phyloP scores from a whole-genome alignment of 371 early-diverging fungal genomes.

The Saksenaea vasiformis region DNA sequence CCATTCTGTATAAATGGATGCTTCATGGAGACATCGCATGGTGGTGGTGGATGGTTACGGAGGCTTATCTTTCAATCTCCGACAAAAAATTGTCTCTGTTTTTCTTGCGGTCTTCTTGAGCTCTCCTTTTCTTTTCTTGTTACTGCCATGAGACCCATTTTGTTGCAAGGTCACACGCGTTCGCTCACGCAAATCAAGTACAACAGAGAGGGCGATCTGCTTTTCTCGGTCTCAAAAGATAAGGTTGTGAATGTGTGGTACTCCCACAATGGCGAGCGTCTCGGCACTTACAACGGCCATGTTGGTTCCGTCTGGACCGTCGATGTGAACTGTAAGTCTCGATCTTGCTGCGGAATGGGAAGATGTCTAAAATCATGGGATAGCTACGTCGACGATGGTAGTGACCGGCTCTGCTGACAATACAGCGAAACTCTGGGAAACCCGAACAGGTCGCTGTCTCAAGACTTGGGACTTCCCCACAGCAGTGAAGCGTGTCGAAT shows the following conservation, averaged over 20 bases:
- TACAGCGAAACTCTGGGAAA: constrained; percentile 94
- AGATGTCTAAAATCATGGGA: background rate
- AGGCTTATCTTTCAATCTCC: constrained; percentile 2
- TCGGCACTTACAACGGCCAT: constrained; percentile 97
- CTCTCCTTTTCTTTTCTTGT: constrained; percentile 7
- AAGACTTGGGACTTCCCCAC: constrained; percentile 89
- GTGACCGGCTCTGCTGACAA: constrained; percentile 97
- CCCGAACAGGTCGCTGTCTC: constrained; percentile 89
- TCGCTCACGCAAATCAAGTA: constrained; percentile 98
- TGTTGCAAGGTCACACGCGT: constrained; percentile 96
- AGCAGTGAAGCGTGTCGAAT: constrained; percentile 93
- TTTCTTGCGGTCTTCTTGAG: constrained; percentile 5
- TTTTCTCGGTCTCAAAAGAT: constrained; percentile 98
- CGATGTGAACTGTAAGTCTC: constrained; percentile 80
- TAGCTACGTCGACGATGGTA: constrained; percentile 70
- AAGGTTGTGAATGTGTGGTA: constrained; percentile 93
- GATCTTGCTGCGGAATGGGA: background rate
- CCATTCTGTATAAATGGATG: too few species aligned
- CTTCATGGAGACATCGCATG: too few species aligned
- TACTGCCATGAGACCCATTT: constrained; percentile 80
- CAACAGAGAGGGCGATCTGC: constrained; percentile 98
- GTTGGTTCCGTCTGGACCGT: constrained; percentile 95
- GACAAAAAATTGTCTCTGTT: constrained; percentile 13
- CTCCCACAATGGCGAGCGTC: constrained; percentile 96
- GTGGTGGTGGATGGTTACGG: too few species aligned